Evolutionary conservation across 148 eudicot species (phyloP).

Genomic region (Cornus kousa): DNA sequence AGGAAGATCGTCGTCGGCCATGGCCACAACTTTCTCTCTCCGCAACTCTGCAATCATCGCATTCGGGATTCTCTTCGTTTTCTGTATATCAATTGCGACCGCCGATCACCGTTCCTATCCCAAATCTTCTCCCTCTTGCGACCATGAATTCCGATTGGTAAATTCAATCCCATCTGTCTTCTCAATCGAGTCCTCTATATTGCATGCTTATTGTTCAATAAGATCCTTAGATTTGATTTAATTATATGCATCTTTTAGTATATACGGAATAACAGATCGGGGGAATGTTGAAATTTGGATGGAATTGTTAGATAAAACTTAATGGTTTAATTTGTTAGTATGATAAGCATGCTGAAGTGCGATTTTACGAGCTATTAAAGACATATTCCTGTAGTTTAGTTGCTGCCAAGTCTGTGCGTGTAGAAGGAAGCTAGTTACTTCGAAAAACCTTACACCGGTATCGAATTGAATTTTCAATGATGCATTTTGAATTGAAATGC

Average conservation of each 20-base stretch:
- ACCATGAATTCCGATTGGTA: conserved; percentile 5
- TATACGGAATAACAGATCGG: not conserved
- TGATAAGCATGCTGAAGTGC: not conserved
- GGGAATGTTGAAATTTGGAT: not conserved
- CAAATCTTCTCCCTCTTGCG: conserved; percentile 5
- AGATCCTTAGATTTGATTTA: not conserved
- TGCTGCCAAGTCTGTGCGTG: not conserved
- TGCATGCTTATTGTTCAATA: not conserved
- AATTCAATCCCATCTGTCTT: not conserved
- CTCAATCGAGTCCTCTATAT: not conserved
- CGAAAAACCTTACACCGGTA: no score
- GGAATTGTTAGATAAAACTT: not conserved
- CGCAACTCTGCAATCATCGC: not conserved
- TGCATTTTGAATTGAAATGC: no score
- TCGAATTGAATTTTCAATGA: no score
- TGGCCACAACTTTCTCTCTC: not conserved
- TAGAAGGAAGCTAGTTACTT: no score
- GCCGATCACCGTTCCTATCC: conserved; percentile 3
- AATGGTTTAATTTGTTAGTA: no score
- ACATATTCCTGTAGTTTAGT: not conserved
- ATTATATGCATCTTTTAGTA: not conserved
- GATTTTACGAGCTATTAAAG: no score
- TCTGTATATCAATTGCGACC: not conserved
- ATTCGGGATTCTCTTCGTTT: not conserved
- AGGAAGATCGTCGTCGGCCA: not conserved